A percentile compares a stretch with the other conserved stretches of the same genome.
Conservation (phyloP, 2,329 filamentous ascomycete genomes). For the Salinomyces thailandicus region DNA sequence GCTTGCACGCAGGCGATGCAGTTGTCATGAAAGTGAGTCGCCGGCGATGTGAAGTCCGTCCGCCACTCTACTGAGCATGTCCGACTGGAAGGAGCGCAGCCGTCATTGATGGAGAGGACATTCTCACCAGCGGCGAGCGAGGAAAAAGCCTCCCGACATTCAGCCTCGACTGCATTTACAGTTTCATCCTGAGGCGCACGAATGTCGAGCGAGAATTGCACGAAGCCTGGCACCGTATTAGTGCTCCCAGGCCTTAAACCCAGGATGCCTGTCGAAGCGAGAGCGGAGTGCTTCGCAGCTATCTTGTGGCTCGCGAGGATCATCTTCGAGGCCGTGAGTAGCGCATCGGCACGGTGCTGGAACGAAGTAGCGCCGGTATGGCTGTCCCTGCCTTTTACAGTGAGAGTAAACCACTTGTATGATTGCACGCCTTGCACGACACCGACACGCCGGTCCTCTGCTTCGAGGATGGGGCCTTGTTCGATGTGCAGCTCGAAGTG, state of each 20-base stretch:
- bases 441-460: constrained; percentile 52
- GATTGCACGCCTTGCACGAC: constrained; percentile 64
- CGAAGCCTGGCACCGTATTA: constrained; percentile 61
- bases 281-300: constrained; percentile 48
- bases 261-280: constrained; percentile 62
- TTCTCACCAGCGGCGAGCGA: constrained; percentile 49
- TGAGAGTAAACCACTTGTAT: constrained; percentile 63
- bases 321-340: constrained; percentile 57
- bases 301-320: constrained; percentile 56
- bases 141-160: constrained; percentile 48
- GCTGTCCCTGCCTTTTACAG: constrained; percentile 54
- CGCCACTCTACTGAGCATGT: constrained; percentile 46
- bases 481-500: constrained; percentile 83
- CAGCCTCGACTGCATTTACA: constrained; percentile 47
- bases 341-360: constrained; percentile 53
- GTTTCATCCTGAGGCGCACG: constrained; percentile 48
- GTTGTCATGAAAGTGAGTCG: constrained; percentile 54
- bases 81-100: constrained; percentile 30
- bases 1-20: constrained; percentile 56
- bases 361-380: constrained; percentile 69
- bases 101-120: constrained; percentile 36
- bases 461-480: constrained; percentile 66
- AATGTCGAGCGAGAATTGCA: constrained; percentile 59
- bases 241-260: constrained; percentile 56
- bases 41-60: constrained; percentile 52